These are phyloP conservation scores for Tylopilus sp. DNA, from an alignment of 768 basidiomycete genomes.

Conservation along the genomic window DNA sequence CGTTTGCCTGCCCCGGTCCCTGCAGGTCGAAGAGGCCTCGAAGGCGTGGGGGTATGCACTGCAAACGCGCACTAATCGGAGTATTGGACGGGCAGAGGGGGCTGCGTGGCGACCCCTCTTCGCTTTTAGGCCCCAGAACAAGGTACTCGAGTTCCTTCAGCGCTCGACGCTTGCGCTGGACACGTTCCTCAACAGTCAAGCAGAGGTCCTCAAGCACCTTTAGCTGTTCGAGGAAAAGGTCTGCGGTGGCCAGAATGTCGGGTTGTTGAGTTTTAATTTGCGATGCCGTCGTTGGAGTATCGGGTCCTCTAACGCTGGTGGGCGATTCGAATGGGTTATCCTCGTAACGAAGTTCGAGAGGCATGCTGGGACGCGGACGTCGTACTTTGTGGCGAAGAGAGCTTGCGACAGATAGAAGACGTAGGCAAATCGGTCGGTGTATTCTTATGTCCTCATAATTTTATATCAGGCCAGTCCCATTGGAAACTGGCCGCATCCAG, in stretches of 20 bases:
- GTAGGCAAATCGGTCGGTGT: not conserved
- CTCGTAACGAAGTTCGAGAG: not conserved
- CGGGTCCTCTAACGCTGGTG: constrained; percentile 1
- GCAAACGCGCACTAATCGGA: constrained; percentile 14
- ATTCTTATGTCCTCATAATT: constrained; percentile 12
- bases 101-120: constrained; percentile 13
- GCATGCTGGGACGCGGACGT: constrained; percentile 5
- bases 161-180: constrained; percentile 20
- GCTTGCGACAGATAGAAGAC: not conserved
- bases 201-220: constrained; percentile 23
- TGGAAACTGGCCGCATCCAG: not conserved
- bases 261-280: constrained; percentile 5
- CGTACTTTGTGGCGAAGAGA: not conserved
- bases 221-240: constrained; percentile 26
- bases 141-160: constrained; percentile 24
- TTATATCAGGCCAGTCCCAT: constrained; percentile 8
- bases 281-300: not conserved
- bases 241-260: constrained; percentile 29
- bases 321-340: constrained; percentile 23
- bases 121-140: constrained; percentile 5
- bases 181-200: constrained; percentile 22
- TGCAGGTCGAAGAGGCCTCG: constrained; percentile 30
- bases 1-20: constrained; percentile 24
- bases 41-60: constrained; percentile 24
- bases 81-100: constrained; percentile 24